Percentiles rank a stretch among this genome's conserved stretches.
Conservation (phyloP, 805 yeast genomes). For the Yarrowia keelungensis region DNA sequence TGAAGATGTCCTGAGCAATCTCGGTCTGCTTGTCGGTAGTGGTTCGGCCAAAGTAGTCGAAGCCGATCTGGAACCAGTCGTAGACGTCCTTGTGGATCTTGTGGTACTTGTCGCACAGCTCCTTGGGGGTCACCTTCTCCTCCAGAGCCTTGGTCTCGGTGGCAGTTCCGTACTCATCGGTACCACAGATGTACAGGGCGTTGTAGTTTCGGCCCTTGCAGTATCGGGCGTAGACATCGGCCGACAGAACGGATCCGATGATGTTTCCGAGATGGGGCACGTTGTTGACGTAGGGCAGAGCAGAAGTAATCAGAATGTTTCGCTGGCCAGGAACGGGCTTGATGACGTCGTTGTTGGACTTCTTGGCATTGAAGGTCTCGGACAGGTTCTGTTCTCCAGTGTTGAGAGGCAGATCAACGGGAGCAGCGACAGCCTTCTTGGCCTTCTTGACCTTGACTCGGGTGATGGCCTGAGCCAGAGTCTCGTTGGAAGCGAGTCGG, state of each 20-base stretch:
- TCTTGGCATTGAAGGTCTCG: conserved; percentile 39
- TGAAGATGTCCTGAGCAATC: conserved; percentile 92
- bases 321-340: conserved; percentile 72
- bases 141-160: conserved; percentile 98
- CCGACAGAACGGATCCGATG: conserved; percentile 91
- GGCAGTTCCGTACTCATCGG: conserved; percentile 99
- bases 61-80: conserved; percentile 95
- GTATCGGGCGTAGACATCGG: conserved; percentile 92
- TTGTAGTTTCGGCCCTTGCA: conserved; percentile 88
- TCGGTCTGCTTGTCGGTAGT: conserved; percentile 90
- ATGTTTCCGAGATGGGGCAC: conserved; percentile 99
- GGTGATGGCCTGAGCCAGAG: conserved; percentile 38
- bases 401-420: conserved; percentile 49
- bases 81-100: conserved; percentile 86
- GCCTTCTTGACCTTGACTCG: conserved; percentile 46
- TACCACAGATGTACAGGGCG: conserved; percentile 89
- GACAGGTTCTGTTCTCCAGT: conserved; percentile 52
- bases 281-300: conserved; percentile 96
- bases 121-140: conserved; percentile 86
- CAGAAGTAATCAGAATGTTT: conserved; percentile 90
- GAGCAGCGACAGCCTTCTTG: conserved; percentile 52
- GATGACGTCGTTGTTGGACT: conserved; percentile 52
- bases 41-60: conserved; percentile 96
- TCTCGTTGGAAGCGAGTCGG: conserved; percentile 26
- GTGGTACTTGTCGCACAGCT: conserved; percentile 90